Percentiles rank a stretch among this genome's conserved stretches.
Conservation (phyloP, 441 rosid species). For the Capsella rubella region DNA sequence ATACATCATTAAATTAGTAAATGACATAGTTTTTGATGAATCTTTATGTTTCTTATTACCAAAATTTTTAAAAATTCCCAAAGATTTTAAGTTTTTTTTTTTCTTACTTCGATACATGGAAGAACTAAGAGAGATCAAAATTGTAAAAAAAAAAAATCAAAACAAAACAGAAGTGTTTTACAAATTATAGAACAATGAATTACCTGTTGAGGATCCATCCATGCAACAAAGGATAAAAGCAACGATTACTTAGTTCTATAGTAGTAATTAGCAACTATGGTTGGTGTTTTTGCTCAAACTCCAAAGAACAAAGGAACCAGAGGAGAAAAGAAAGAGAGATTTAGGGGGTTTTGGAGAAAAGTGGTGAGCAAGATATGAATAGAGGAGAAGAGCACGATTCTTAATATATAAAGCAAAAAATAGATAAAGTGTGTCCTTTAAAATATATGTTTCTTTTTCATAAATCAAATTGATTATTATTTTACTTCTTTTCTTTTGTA, state of each 20-base stretch:
- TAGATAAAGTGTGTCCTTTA: slow-evolving; percentile 29
- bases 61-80: neutral
- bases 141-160: neutral
- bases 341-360: slow-evolving; percentile 10
- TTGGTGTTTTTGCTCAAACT: slow-evolving; percentile 24
- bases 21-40: neutral
- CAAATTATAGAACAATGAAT: neutral
- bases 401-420: slow-evolving; percentile 41
- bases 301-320: neutral
- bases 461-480: slow-evolving; percentile 1
- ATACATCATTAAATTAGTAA: slow-evolving; percentile 2
- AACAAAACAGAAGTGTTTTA: neutral
- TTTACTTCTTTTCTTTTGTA: neutral
- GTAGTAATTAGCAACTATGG: slow-evolving; percentile 11
- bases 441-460: neutral
- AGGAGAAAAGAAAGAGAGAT: slow-evolving; percentile 7
- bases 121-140: slow-evolving; percentile 8
- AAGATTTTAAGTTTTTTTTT: slow-evolving; percentile 1
- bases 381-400: slow-evolving; percentile 37
- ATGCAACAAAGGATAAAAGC: slow-evolving; percentile 33
- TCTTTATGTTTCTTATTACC: neutral
- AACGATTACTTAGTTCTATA: slow-evolving; percentile 10
- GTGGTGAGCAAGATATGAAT: slow-evolving; percentile 34
- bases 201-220: slow-evolving; percentile 48
- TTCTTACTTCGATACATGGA: neutral